A percentile compares a stretch with the other conserved stretches of the same genome.
Conservation (phyloP, 768 basidiomycete genomes). For the Paxillus ammoniavirescens region DNA sequence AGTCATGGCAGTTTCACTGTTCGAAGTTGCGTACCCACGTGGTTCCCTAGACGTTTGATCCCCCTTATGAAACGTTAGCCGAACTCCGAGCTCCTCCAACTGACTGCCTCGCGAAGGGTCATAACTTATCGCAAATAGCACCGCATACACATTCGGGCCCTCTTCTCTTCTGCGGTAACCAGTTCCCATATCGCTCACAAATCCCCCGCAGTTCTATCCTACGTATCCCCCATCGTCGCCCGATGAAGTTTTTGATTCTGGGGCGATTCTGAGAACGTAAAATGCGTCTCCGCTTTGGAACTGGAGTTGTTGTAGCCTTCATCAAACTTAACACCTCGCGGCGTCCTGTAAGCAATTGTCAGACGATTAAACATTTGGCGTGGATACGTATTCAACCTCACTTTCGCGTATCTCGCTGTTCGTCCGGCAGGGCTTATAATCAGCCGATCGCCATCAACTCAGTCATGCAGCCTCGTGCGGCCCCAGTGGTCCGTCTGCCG, state of each 20-base stretch:
- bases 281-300: slow-evolving; percentile 6
- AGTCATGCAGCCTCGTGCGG: neutral
- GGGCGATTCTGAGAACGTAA: slow-evolving; percentile 4
- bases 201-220: too few relatives aligned
- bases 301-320: neutral
- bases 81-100: neutral
- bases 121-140: neutral
- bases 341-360: neutral
- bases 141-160: neutral
- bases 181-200: neutral
- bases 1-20: neutral
- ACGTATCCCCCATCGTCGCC: neutral
- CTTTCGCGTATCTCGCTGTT: slow-evolving; percentile 2
- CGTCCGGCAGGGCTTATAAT: neutral
- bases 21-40: slow-evolving; percentile 5
- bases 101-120: neutral
- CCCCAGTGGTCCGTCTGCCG: neutral
- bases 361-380: neutral
- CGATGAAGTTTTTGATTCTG: neutral
- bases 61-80: slow-evolving; percentile 1
- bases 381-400: neutral
- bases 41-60: neutral
- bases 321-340: neutral
- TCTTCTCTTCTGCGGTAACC: neutral
- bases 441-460: neutral